Conservation (phyloP, 2,329 filamentous ascomycete species). For the Davidsoniella eucalypti region DNA sequence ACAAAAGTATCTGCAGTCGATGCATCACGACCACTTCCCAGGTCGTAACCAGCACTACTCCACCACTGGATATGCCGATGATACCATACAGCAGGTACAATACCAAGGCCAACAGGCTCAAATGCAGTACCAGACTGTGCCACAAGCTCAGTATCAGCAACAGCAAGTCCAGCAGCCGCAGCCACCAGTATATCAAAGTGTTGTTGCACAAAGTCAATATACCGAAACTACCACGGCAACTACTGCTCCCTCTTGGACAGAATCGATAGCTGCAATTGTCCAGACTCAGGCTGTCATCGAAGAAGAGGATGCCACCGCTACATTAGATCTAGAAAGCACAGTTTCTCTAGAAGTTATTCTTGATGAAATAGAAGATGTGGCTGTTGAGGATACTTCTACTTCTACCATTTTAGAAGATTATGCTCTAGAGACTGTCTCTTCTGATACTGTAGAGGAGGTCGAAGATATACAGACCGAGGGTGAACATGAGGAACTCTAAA, state of each 20-base stretch:
- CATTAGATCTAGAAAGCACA: not conserved
- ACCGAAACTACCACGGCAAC: no score
- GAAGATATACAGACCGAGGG: not conserved
- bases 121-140: constrained; percentile 15
- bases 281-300: not conserved
- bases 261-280: no score
- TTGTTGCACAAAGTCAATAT: no score
- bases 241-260: no score
- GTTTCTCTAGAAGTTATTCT: not conserved
- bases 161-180: not conserved
- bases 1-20: constrained; percentile 14
- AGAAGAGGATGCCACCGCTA: not conserved
- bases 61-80: not conserved
- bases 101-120: constrained; percentile 16
- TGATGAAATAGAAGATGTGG: not conserved
- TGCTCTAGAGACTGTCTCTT: not conserved
- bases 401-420: not conserved
- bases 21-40: constrained; percentile 4
- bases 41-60: constrained; percentile 7
- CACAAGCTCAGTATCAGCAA: not conserved
- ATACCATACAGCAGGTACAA: constrained; percentile 18
- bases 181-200: no score
- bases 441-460: not conserved
- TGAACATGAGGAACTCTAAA: constrained; percentile 1
- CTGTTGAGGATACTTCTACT: not conserved